Evolutionary conservation across 345 rosid genomes (phyloP), one percentile per base, ranked within the genome.

Genomic region (Physaria fendleri): DNA sequence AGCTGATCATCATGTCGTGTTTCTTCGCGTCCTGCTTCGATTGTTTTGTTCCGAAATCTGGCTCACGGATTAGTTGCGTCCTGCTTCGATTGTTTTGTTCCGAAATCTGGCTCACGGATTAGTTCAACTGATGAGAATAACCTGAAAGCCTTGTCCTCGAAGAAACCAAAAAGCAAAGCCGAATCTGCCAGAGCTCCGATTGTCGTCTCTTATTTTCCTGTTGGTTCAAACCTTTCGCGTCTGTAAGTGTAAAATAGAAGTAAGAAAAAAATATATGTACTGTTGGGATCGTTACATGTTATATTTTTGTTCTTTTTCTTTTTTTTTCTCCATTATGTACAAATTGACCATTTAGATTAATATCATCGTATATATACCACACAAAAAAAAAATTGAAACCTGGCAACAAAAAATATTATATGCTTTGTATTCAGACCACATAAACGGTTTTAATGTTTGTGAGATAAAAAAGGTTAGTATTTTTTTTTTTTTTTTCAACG

Each of bases 201-300:
- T 6, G 20, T 56, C 2, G 53, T 56, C 38, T 54, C 69, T 62
- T 62, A 69, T 30, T 62, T 62, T 17, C 64, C 69, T 2, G 59
- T 24, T 1, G 69, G 69, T 22, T 69, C 69, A 2, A 69, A 62
- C 13, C 69, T 69, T 28, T 69, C 74, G 14, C 74, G 58, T 12
- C 12, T 69, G 18, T 62, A 65, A 52, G n/a, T 8, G 34, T 15
- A 33, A 27, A 8, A 4, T 14, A 14, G 21, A 27, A 48, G 40
- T n/a, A n/a, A 66, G 38, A 34, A 65, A 22, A 41, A 2, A 11
- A 56, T n/a, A n/a, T 25, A 22, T n/a, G 10, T 14, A 28, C 15
- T 38, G 9, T 25, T n/a, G 11, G 35, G 39, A 45, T 55, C n/a
- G n/a, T 22, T 21, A 21, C 47, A 7, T 22, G 37, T 25, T 55